These are phyloP conservation scores for Tetrapisispora namnaoensis DNA, from an alignment of 805 yeast species.

Conservation along the genomic window DNA sequence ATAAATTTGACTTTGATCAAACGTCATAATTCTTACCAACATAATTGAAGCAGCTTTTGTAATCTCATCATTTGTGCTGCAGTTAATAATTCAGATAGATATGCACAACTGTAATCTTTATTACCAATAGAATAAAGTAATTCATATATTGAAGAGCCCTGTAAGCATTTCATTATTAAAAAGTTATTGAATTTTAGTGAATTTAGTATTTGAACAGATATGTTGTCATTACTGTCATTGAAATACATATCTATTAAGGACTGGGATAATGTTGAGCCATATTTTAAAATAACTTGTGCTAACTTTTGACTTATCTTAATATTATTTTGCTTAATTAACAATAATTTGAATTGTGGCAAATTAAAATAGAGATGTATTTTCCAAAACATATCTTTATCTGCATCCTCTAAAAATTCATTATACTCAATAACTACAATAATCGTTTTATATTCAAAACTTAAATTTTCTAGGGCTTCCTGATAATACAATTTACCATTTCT, in stretches of 20 bases:
- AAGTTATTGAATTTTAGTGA: conserved; percentile 5
- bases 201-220: neutral
- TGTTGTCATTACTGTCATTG: neutral
- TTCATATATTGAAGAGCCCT: neutral
- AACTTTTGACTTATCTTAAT: neutral
- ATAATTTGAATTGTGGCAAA: conserved; percentile 1
- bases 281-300: neutral
- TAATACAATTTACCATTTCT: conserved; percentile 8
- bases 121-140: neutral
- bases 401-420: conserved; percentile 2
- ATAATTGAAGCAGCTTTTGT: neutral
- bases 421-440: conserved; percentile 14
- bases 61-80: neutral
- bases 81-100: neutral
- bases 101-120: neutral
- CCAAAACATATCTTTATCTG: conserved; percentile 20
- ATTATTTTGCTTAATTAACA: neutral
- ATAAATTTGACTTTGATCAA: neutral
- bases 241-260: neutral
- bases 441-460: conserved; percentile 10
- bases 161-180: neutral
- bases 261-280: neutral
- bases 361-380: conserved; percentile 12
- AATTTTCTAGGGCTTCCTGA: conserved; percentile 4
- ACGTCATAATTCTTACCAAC: neutral